Percentiles rank a stretch among this genome's conserved stretches.
Conservation (phyloP, 139 green algal species). For the Chlamydomonas eustigma region DNA sequence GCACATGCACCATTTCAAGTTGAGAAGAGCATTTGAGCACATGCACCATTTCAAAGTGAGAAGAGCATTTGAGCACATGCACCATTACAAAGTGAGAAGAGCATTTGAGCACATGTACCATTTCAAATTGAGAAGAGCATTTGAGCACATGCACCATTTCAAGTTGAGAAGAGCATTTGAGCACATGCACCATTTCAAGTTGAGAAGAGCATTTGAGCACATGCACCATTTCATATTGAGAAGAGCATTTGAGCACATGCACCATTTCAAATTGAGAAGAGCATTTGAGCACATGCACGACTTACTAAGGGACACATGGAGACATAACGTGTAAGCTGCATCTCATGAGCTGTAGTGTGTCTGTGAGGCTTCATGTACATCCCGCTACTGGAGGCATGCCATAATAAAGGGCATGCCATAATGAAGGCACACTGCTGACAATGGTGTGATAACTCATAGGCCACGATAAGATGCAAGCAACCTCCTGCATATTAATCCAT, state of each 20-base stretch:
- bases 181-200: background rate
- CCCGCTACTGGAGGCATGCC: no score
- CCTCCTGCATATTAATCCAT: no score
- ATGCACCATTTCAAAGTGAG: conserved; percentile 43
- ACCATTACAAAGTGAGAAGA: background rate
- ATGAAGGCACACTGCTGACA: no score
- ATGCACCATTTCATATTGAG: background rate
- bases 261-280: conserved; percentile 34
- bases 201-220: background rate
- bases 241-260: conserved; percentile 29
- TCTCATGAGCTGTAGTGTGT: background rate
- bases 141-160: conserved; percentile 48
- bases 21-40: conserved; percentile 13
- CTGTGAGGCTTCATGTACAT: background rate
- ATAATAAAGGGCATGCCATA: no score
- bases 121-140: background rate
- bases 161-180: conserved; percentile 16
- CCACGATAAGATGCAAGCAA: no score
- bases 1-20: background rate
- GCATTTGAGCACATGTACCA: background rate
- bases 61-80: no score
- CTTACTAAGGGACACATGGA: background rate
- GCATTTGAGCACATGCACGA: no score
- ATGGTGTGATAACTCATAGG: no score
- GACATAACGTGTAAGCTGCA: background rate